Percentiles rank a stretch among this genome's conserved stretches.
These are phyloP conservation scores for Eucommia ulmoides DNA, from an alignment of 257 asterid species.

Conservation along the genomic window DNA sequence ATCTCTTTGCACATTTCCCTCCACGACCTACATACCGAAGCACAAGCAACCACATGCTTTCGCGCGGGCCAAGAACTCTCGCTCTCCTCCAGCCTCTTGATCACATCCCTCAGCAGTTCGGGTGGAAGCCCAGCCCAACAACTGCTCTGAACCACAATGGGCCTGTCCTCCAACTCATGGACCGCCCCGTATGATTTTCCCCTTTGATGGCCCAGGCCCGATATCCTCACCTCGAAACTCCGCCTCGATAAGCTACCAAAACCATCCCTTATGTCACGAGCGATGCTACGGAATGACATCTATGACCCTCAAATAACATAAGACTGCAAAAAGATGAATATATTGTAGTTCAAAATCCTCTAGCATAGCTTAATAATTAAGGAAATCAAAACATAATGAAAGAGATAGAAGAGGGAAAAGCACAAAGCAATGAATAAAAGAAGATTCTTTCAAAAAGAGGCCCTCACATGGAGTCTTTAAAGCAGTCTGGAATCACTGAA, in stretches of 20 bases:
- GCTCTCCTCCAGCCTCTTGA: conserved; percentile 45
- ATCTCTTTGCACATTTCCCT: conserved; percentile 44
- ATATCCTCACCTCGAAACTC: conserved; percentile 37
- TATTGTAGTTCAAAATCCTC: too few relatives aligned
- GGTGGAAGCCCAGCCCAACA: conserved; percentile 52
- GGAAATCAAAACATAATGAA: too few relatives aligned
- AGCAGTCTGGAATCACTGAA: too few relatives aligned
- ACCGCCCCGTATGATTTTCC: conserved; percentile 41
- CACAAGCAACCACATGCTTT: conserved; percentile 48
- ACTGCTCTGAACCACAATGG: conserved; percentile 30
- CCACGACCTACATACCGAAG: conserved; percentile 48
- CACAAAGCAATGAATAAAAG: too few relatives aligned
- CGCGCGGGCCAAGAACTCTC: conserved; percentile 50
- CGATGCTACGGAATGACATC: conserved; percentile 56
- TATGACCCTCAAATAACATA: too few relatives aligned
- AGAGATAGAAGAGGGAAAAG: too few relatives aligned
- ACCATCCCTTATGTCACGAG: conserved; percentile 44
- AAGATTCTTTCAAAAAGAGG: too few relatives aligned
- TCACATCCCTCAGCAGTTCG: conserved; percentile 41
- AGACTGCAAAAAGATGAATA: too few relatives aligned
- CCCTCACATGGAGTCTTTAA: too few relatives aligned
- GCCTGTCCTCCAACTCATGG: conserved; percentile 24
- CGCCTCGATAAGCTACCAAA: conserved; percentile 45
- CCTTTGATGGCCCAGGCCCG: conserved; percentile 33
- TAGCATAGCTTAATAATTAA: too few relatives aligned